Evolutionary conservation across 83 land plant species (phyloP), one percentile per base, ranked within the genome.

Genomic region (Larix sibirica): DNA sequence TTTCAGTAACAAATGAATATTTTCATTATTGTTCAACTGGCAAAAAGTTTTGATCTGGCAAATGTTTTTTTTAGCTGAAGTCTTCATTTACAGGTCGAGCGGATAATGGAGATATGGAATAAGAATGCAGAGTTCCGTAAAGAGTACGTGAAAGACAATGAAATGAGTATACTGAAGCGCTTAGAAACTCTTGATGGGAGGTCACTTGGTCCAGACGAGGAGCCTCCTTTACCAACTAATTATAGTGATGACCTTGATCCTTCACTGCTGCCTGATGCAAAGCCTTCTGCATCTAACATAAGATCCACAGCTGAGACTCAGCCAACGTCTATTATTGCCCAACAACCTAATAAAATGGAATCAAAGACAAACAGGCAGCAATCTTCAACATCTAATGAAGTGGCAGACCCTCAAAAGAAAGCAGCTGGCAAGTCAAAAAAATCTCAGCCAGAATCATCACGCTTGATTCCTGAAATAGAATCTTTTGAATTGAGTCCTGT

Each of bases 141-240:
- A 28, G 92, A 88, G 18, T 97, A 97, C 63, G 75, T 95, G 21
- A 90, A 85, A 62, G 86, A 87, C 83, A 97, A 97, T 81, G 81
- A 71, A 60, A 68, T 81, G 79, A 97, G 98, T 82, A 97, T 96
- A 17, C 38, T 97, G 70, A 90, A 91, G 86, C 86, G 99, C 70
- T 77, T 95, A 56, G 86, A 79, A 61, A 94, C 98, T 0, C 62
- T 88, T 54, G 99, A 97, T 84, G 99, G 99, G 7, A 89, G 98
- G n/a, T 85, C 94, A 0, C 86, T 95, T 60, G 96, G 95, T 54
- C 98, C 94, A 77, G 93, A 95, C 83, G 97, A 97, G 82, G 90
- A 88, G 64, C 91, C 96, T 66, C 89, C 84, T 66, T 62, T 75
- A 36, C 83, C 95, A 26, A 86, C 65, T 21, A 83, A 38, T 67